These are phyloP conservation scores for Salix udensis DNA, from an alignment of 345 rosid genomes.

Conservation along the genomic window DNA sequence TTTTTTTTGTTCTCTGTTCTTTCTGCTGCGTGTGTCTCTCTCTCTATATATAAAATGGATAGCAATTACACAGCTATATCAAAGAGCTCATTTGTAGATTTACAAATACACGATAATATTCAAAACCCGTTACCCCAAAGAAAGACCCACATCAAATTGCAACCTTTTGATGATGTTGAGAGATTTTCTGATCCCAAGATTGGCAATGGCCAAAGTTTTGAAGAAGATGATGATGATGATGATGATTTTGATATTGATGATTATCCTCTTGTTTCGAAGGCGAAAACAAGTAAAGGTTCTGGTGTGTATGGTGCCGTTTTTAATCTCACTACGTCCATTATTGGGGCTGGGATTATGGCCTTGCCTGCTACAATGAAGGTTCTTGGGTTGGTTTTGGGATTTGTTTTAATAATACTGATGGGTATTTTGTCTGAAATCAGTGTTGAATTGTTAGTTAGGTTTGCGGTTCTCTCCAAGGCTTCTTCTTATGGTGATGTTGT, in stretches of 20 bases:
- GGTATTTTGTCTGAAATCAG: slow-evolving; percentile 79
- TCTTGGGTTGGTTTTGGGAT: slow-evolving; percentile 69
- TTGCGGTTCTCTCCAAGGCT: slow-evolving; percentile 64
- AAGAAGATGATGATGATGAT: slow-evolving; percentile 34
- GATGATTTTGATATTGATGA: slow-evolving; percentile 38
- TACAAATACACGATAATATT: slow-evolving; percentile 41
- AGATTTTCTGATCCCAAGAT: slow-evolving; percentile 26
- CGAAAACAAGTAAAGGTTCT: slow-evolving; percentile 41
- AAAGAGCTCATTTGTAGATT: slow-evolving; percentile 52
- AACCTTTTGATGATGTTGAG: slow-evolving; percentile 41
- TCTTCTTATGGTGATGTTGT: slow-evolving; percentile 86
- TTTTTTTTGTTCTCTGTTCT: background rate
- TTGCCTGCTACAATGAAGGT: slow-evolving; percentile 96
- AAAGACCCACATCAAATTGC: slow-evolving; percentile 36
- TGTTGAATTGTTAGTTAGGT: slow-evolving; percentile 74
- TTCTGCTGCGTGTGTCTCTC: background rate
- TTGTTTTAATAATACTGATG: slow-evolving; percentile 65
- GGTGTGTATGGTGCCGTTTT: slow-evolving; percentile 81
- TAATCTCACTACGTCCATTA: slow-evolving; percentile 77
- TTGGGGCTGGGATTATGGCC: slow-evolving; percentile 99
- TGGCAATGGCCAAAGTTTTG: slow-evolving; percentile 13
- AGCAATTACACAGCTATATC: slow-evolving; percentile 60
- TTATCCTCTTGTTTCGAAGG: slow-evolving; percentile 30
- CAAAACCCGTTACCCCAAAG: slow-evolving; percentile 24
- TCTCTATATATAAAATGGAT: slow-evolving; percentile 38